Evolutionary conservation across 2,329 filamentous ascomycete species (phyloP).

Genomic region (Mycosphaerella sp.): DNA sequence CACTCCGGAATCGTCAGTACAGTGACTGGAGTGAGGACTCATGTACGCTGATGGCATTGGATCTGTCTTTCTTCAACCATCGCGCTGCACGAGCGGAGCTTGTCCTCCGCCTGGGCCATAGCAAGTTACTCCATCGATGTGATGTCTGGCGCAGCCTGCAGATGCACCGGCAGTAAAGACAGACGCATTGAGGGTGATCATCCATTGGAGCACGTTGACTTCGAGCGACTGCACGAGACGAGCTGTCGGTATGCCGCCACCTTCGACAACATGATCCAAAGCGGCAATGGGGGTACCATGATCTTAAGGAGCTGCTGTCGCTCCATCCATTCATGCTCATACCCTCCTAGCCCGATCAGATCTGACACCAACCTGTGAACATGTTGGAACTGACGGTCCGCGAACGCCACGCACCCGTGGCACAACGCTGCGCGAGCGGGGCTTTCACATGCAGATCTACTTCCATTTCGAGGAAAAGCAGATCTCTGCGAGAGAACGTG

Average conservation of each 20-base stretch:
- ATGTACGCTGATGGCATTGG: slow-evolving; percentile 1
- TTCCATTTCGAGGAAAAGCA: slow-evolving; percentile 1
- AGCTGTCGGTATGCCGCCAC: neutral
- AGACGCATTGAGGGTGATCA: neutral
- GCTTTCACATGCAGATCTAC: neutral
- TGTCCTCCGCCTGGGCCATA: neutral
- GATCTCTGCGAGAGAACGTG: too few relatives aligned
- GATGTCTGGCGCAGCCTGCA: neutral
- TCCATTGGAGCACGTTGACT: neutral
- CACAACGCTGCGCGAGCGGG: neutral
- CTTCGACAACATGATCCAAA: neutral
- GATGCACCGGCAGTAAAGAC: neutral
- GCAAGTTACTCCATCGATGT: neutral
- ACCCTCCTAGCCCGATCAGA: neutral
- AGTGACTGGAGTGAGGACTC: slow-evolving; percentile 4
- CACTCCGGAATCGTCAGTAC: neutral
- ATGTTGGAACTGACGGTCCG: neutral
- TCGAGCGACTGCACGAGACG: neutral
- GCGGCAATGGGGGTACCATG: neutral
- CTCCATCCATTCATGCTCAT: neutral
- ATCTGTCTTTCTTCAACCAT: neutral
- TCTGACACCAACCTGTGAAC: neutral
- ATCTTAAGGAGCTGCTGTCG: neutral
- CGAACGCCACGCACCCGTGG: too few relatives aligned
- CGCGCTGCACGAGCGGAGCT: neutral